These are phyloP conservation scores for Geoglossum glabrum DNA, from an alignment of 495 filamentous ascomycete genomes.

Conservation along the genomic window DNA sequence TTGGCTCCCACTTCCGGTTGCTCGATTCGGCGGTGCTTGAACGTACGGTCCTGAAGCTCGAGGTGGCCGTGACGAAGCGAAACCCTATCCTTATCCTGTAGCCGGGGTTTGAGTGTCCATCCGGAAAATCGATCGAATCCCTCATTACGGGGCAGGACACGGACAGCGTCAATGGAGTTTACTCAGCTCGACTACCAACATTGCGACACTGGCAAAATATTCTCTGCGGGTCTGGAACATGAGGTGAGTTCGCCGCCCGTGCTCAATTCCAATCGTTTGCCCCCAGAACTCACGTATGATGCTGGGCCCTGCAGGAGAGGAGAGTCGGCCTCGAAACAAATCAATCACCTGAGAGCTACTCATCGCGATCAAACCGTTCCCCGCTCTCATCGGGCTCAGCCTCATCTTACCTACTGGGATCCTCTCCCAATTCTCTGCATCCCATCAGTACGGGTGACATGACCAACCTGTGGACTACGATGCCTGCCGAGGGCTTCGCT, in stretches of 20 bases:
- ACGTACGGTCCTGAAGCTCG: too few species aligned
- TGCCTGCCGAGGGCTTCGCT: neutral
- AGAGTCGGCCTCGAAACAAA: neutral
- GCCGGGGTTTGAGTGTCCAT: too few species aligned
- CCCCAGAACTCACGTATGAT: neutral
- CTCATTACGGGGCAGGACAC: too few species aligned
- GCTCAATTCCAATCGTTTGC: too few species aligned
- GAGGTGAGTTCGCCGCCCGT: neutral
- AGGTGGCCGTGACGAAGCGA: too few species aligned
- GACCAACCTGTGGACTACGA: neutral
- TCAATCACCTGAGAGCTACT: neutral
- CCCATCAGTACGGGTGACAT: neutral
- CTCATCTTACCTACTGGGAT: neutral
- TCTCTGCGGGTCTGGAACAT: neutral
- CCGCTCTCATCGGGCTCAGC: neutral
- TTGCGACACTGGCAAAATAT: neutral
- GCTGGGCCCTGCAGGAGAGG: neutral
- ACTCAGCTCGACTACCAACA: neutral
- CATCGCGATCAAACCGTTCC: neutral
- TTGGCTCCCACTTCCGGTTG: too few species aligned
- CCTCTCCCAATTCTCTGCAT: neutral
- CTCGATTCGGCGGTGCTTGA: too few species aligned
- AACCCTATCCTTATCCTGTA: too few species aligned
- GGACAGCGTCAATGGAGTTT: neutral
- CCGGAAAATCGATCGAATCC: too few species aligned